Evolutionary conservation across 331 rosid genomes (phyloP), one percentile per base, ranked within the genome.

Genomic region (Erythrophleum ivorense): DNA sequence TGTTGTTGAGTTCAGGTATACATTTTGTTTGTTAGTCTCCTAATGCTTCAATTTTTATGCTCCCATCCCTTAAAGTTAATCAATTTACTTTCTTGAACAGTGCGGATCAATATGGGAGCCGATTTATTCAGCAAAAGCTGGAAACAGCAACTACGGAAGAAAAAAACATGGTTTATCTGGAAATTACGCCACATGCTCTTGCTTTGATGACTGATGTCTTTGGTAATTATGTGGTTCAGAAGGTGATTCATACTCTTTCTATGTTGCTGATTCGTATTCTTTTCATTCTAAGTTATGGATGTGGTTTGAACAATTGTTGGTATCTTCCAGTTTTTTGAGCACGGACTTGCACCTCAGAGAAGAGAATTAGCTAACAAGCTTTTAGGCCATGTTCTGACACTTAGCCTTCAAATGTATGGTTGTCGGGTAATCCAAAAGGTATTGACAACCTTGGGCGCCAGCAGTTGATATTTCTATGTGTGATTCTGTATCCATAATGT

Each of bases 351-450:
- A 14, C 38, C 91, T 67, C 98, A 95, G 80, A 89, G 91, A 89
- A 91, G 97, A 85, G 99, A 95, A 80, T 86, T 95, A 84, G 97
- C 98, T 72, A 93, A 95, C 92, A 88, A 95, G 73, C 97, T 95
- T 65, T 76, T 89, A 29, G 88, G 89, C 33, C 97, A 95, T 68
- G 97, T 95, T 58, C 91, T 95, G 83, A 84, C 94, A 14, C 94
- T 93, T 41, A 88, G 98, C 90, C 99, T 95, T 89, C 99, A 95
- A 82, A 95, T 95, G 98, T 93, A 95, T 88, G 98, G 98, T 73
- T 95, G 98, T 58, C 90, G 98, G 14, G 98, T 95, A 80, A 95
- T 95, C 86, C 99, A 95, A 83, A 95, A 95, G 98, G 99, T 93
- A 93, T 70, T 50, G 57, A 34, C 70, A 63, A 21, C 66, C 59